Evolutionary conservation across 495 filamentous ascomycete genomes (phyloP).

Genomic region (Pyrenula massariospora): DNA sequence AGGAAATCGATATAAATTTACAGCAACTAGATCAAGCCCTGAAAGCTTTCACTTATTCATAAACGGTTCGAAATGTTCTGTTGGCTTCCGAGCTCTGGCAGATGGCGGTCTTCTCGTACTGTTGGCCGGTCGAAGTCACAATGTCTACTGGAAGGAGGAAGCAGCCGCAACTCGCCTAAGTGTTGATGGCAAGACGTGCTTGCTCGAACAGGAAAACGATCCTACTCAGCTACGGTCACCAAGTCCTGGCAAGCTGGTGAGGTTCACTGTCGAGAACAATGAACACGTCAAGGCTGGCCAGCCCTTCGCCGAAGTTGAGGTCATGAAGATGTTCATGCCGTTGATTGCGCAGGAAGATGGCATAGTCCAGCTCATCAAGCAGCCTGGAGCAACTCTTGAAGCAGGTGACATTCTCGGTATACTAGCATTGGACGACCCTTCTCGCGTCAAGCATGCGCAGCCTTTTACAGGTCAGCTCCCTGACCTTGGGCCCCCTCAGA

Average conservation of each 20-base stretch:
- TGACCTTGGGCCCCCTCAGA: constrained; percentile 70
- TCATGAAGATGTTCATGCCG: constrained; percentile 99
- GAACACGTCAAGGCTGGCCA: constrained; percentile 90
- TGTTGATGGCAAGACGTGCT: constrained; percentile 93
- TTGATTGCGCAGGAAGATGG: constrained; percentile 94
- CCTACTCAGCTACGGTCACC: constrained; percentile 93
- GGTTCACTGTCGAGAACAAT: constrained; percentile 94
- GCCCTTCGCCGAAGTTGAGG: constrained; percentile 93
- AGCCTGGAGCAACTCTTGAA: constrained; percentile 94
- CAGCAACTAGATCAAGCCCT: constrained; percentile 79
- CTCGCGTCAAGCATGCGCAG: constrained; percentile 91
- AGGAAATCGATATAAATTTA: constrained; percentile 93
- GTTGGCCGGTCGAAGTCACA: constrained; percentile 84
- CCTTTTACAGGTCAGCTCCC: constrained; percentile 92
- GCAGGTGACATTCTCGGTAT: constrained; percentile 99
- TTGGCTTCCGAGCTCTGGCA: constrained; percentile 83
- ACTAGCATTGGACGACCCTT: constrained; percentile 88
- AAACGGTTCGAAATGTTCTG: constrained; percentile 93
- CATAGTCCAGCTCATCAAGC: constrained; percentile 96
- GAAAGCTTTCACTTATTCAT: constrained; percentile 99
- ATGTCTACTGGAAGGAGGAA: constrained; percentile 99
- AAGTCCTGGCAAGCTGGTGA: constrained; percentile 95
- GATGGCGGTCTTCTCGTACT: constrained; percentile 93
- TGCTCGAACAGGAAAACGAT: constrained; percentile 98
- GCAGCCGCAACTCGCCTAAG: constrained; percentile 89